Base-by-base conservation (phyloP, 805 yeast species). In the Candida michaelii region DNA sequence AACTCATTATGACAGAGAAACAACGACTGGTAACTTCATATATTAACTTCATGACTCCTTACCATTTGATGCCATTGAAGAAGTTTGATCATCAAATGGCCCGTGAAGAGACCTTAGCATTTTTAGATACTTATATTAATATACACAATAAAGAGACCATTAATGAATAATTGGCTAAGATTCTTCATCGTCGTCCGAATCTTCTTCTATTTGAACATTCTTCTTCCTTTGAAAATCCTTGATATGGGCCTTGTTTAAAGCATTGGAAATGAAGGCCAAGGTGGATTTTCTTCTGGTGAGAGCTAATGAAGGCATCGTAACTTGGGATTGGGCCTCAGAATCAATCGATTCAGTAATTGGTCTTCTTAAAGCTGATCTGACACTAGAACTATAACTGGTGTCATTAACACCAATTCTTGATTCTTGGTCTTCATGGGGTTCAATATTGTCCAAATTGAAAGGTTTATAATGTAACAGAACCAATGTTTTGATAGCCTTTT, bases 221-320 rank as follows among this genome's bases (percentile, higher is more conserved):
- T 70, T 76, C 42, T 81, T 74, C 53, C 90, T 75, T 63, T 88
- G 93, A 70, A 88, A 88, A 65, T 88, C 96, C 56, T 84, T 83
- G 29, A 86, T 81, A 54, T 88, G 96, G 0, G 96, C 96, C 60
- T 72, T 76, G 10, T 82, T 83, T 51, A 86, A 69, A 1, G 79
- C 76, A 39, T 74, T 73, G 3, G 79, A 66, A n/a, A 82, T 60
- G 19, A 65, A 62, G 29, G 66, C 66, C 34, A 81, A 60, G 1
- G 70, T 62, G 3, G 43, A 30, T 27, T 35, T 41, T 10, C 44
- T 17, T 14, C 44, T 27, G 16, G 25, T 19, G 5, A 30, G 35
- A 33, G 13, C 32, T 18, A 29, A 37, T 39, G 30, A 38, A 17
- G 33, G 39, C 3, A 36, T 5, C 13, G 41, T 46, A 13, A 39